Base-by-base conservation (phyloP, 164 flowering plant genomes). In the Nelumbo lutea region DNA sequence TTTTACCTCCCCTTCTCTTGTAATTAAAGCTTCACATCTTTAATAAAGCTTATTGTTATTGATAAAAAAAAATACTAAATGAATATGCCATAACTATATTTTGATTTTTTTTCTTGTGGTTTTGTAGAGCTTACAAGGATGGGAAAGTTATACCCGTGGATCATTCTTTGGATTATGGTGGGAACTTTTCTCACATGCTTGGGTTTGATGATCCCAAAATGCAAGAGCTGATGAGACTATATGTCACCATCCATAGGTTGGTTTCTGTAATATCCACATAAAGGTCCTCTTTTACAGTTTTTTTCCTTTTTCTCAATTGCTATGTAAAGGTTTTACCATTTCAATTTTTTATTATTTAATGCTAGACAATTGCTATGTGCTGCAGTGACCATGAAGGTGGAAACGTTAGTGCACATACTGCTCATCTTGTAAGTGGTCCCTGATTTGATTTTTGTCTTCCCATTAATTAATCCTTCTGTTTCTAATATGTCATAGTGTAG, bases 341-440 rank as follows among this genome's bases (percentile, higher is more conserved):
- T 68, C 53, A 4, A 52, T 52, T 9, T 27, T 8, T 27, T 42
- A 40, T 67, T 40, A 14, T 6, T 68, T n/a, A 14, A 62, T 9
- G 42, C 13, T 41, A 15, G 48, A 43, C 45, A 15, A 2, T 53
- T 42, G 50, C 48, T 61, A 63, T 53, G 13, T 75, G 42, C 73
- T 83, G 73, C 91, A 96, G 98, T 85, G 99, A 96, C 75, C 99
- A 96, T 79, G 99, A 96, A 85, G 99, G 99, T 76, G 99, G 99
- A 64, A 96, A 96, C 82, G 98, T 90, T 39, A 93, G 99, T 77
- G 96, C 99, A 73, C 99, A 96, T 75, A 93, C 99, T 70, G 98
- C 86, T 72, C 99, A 93, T 82, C 79, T 96, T 61, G 99, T 96
- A 84, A 81, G 88, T 80, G 45, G 39, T 39, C 10, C n/a, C 59